Percentiles rank a stretch among this genome's conserved stretches.
Evolutionary conservation across 768 basidiomycete genomes (phyloP).

Genomic region (Leccinum imitatum): DNA sequence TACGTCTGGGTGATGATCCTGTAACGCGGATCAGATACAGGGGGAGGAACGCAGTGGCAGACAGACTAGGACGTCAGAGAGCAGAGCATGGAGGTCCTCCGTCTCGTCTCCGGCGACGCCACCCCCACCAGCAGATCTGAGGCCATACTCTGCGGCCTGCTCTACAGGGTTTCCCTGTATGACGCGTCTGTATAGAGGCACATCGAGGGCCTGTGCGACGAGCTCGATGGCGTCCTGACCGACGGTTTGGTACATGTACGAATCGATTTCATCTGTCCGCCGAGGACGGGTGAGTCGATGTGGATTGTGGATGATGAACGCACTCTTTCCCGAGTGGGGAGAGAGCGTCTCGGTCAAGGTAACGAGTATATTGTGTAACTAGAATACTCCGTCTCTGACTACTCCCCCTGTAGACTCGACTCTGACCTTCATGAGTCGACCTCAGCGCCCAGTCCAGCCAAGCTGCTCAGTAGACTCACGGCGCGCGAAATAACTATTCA

Average conservation of each 20-base stretch:
- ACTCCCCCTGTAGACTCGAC: constrained; percentile 34
- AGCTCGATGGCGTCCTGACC: constrained; percentile 91
- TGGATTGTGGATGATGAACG: constrained; percentile 4
- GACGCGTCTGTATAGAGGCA: constrained; percentile 80
- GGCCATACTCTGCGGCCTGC: constrained; percentile 84
- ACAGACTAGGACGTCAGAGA: constrained; percentile 74
- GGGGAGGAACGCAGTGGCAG: neutral
- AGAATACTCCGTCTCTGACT: constrained; percentile 40
- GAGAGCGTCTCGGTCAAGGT: constrained; percentile 72
- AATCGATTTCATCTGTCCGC: constrained; percentile 91
- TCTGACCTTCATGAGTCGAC: constrained; percentile 30
- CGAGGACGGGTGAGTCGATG: constrained; percentile 5
- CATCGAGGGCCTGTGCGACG: constrained; percentile 79
- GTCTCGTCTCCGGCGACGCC: constrained; percentile 89
- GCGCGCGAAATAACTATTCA: constrained; percentile 50
- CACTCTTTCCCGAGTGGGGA: constrained; percentile 85
- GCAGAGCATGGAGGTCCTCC: constrained; percentile 80
- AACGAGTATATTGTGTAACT: constrained; percentile 15
- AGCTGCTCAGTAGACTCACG: constrained; percentile 46
- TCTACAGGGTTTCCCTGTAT: constrained; percentile 73
- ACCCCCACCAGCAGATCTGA: constrained; percentile 45
- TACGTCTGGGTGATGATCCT: constrained; percentile 78
- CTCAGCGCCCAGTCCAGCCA: constrained; percentile 17
- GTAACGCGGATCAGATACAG: constrained; percentile 5
- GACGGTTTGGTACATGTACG: constrained; percentile 97